Conservation (phyloP, 805 yeast species). For the Saccharomycopsis sp. region DNA sequence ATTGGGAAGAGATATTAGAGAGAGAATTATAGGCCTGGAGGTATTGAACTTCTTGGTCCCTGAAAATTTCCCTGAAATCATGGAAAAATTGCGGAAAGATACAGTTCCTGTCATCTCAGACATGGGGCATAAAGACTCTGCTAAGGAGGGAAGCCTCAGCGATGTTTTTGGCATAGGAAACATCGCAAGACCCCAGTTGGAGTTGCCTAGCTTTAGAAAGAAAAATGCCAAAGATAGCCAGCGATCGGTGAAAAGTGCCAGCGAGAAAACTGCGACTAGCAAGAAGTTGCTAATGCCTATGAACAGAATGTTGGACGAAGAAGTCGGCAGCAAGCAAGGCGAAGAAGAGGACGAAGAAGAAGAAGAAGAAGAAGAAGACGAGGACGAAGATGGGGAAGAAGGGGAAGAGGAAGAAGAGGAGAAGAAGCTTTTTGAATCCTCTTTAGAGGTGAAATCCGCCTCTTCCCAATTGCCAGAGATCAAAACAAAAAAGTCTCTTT, state of each 20-base stretch:
- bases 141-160: slow-evolving; percentile 7
- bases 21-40: slow-evolving; percentile 62
- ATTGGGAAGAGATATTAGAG: slow-evolving; percentile 65
- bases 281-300: slow-evolving; percentile 23
- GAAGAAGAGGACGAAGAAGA: slow-evolving; percentile 11
- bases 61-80: slow-evolving; percentile 46
- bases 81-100: slow-evolving; percentile 24
- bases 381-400: slow-evolving; percentile 5
- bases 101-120: neutral
- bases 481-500: neutral
- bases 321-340: slow-evolving; percentile 13
- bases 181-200: slow-evolving; percentile 19
- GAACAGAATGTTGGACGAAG: slow-evolving; percentile 22
- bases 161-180: slow-evolving; percentile 16
- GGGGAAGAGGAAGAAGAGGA: neutral
- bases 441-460: too few relatives aligned
- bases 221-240: slow-evolving; percentile 16
- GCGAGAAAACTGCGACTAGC: slow-evolving; percentile 23
- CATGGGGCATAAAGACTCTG: slow-evolving; percentile 21
- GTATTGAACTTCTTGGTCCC: slow-evolving; percentile 56
- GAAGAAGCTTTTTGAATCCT: too few relatives aligned
- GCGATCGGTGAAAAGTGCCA: slow-evolving; percentile 12
- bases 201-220: slow-evolving; percentile 24
- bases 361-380: slow-evolving; percentile 16
- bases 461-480: neutral